Percentiles rank a stretch among this genome's conserved stretches.
phyloP scores from a whole-genome alignment of 768 basidiomycete species.

The Lentinula guzmanii region DNA sequence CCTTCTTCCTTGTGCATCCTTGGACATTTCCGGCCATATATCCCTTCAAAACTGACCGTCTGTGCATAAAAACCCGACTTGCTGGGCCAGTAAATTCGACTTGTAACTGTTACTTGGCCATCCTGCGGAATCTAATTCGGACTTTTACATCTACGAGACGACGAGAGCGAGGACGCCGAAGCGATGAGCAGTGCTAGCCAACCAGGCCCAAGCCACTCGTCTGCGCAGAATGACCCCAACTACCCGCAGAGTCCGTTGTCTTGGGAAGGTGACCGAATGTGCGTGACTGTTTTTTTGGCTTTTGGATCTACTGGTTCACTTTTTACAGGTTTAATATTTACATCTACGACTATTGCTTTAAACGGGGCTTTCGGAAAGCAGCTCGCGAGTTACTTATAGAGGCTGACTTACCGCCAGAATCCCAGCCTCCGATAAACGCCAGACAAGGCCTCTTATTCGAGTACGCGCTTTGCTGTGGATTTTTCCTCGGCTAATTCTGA shows the following conservation, averaged over 20 bases:
- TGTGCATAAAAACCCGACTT: background rate
- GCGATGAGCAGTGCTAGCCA: constrained; percentile 24
- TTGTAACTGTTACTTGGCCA: background rate
- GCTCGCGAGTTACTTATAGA: constrained; percentile 61
- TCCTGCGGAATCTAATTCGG: constrained; percentile 7
- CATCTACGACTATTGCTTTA: constrained; percentile 79
- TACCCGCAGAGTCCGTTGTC: constrained; percentile 30
- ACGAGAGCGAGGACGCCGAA: background rate
- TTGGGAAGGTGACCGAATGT: constrained; percentile 89
- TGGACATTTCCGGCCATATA: background rate
- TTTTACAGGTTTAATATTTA: constrained; percentile 78
- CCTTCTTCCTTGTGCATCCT: background rate
- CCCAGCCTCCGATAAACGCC: constrained; percentile 75
- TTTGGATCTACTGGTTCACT: constrained; percentile 8
- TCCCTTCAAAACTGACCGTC: background rate
- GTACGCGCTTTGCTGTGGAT: constrained; percentile 34
- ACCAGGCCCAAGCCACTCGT: constrained; percentile 12
- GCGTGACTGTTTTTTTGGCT: constrained; percentile 6
- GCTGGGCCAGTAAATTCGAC: background rate
- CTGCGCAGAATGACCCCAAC: constrained; percentile 15
- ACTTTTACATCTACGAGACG: background rate
- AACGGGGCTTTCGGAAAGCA: constrained; percentile 73
- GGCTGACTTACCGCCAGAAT: constrained; percentile 57
- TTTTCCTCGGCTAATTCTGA: constrained; percentile 3
- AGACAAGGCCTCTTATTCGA: constrained; percentile 81